Evolutionary conservation across 2,329 filamentous ascomycete genomes (phyloP).

Genomic region (Diaporthe vexans): DNA sequence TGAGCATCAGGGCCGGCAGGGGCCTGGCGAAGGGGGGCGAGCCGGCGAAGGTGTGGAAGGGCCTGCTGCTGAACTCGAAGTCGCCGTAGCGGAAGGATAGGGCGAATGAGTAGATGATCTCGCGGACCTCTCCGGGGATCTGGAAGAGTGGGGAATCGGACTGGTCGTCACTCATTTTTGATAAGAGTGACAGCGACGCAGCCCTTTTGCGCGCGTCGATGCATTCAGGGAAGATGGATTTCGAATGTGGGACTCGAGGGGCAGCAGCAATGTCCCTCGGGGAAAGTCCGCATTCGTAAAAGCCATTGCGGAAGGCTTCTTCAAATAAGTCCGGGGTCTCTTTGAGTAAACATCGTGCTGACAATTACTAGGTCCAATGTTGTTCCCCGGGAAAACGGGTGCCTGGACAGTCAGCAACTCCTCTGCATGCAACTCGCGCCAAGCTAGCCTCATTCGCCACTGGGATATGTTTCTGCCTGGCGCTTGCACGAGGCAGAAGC

Average conservation of each 20-base stretch:
- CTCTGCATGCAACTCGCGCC: background rate
- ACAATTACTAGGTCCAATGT: background rate
- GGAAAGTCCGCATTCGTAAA: too few species aligned
- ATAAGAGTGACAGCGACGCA: background rate
- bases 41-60: conserved; percentile 11
- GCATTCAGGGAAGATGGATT: background rate
- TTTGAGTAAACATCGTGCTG: background rate
- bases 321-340: background rate
- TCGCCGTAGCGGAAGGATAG: conserved; percentile 34
- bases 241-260: too few species aligned
- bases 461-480: conserved; percentile 4
- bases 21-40: conserved; percentile 22
- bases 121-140: conserved; percentile 35
- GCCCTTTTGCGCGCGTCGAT: too few species aligned
- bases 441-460: background rate
- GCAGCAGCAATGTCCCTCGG: too few species aligned
- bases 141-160: conserved; percentile 23
- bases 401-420: background rate
- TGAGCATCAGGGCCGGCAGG: conserved; percentile 36
- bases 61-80: conserved; percentile 38
- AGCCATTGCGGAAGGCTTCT: background rate
- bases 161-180: background rate
- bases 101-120: conserved; percentile 24
- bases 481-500: background rate
- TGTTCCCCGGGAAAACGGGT: background rate